These are phyloP conservation scores for Microdochium bolleyi DNA, from an alignment of 2,329 filamentous ascomycete species.

Conservation along the genomic window DNA sequence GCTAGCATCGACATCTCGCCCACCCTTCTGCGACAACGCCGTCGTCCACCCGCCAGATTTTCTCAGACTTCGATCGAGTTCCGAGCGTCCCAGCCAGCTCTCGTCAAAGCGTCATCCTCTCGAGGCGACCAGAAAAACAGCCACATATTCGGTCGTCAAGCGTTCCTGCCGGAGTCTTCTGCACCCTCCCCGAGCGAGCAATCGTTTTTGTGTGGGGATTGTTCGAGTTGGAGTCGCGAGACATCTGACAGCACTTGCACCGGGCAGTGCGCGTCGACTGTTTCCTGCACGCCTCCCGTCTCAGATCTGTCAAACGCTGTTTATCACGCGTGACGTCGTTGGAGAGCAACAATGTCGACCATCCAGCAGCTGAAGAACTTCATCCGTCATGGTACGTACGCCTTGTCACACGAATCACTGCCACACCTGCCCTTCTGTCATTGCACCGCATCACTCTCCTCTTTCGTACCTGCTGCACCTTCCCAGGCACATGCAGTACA, in stretches of 20 bases:
- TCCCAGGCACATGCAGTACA: background rate
- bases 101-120: no score
- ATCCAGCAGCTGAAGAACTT: constrained; percentile 98
- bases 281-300: background rate
- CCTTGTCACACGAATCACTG: background rate
- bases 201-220: background rate
- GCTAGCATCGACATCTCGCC: no score
- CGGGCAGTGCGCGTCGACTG: background rate
- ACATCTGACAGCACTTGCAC: background rate
- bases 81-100: background rate
- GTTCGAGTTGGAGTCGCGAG: background rate
- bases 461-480: constrained; percentile 1
- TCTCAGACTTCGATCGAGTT: background rate
- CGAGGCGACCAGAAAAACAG: no score
- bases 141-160: background rate
- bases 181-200: background rate
- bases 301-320: background rate
- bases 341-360: constrained; percentile 42
- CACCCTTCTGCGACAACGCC: no score
- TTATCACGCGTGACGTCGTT: background rate
- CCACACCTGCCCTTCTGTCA: background rate
- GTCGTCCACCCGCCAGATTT: no score
- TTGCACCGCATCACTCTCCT: background rate
- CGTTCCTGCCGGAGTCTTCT: background rate
- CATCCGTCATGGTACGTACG: constrained; percentile 70